A percentile compares a stretch with the other conserved stretches of the same genome.
phyloP scores from a whole-genome alignment of 441 rosid species.

The Populus hybrid region DNA sequence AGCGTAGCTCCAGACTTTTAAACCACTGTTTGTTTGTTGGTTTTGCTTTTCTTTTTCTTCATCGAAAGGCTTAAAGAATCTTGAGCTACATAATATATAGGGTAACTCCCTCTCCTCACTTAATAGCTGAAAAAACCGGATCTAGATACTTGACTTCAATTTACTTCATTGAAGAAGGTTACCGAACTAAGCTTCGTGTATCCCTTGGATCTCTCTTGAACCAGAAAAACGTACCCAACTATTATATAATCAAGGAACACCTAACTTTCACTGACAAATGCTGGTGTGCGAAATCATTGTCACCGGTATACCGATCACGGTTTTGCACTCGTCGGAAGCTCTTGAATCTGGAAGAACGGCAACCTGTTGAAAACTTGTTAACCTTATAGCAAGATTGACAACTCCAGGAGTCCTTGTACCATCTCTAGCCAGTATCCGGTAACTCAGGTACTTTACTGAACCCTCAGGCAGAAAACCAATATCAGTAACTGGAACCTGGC shows the following conservation, averaged over 20 bases:
- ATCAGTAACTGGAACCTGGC: constrained; percentile 48
- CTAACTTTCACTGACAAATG: constrained; percentile 1
- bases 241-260: too few relatives aligned
- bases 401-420: constrained; percentile 50
- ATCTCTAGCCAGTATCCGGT: constrained; percentile 48
- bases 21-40: too few relatives aligned
- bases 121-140: background rate
- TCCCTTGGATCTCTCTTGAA: too few relatives aligned
- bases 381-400: constrained; percentile 41
- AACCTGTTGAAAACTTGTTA: constrained; percentile 20
- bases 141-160: background rate
- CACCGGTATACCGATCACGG: constrained; percentile 49
- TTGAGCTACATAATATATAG: too few relatives aligned
- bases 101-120: background rate
- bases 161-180: too few relatives aligned
- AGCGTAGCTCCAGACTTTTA: too few relatives aligned
- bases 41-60: too few relatives aligned
- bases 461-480: constrained; percentile 33
- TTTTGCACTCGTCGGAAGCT: constrained; percentile 18
- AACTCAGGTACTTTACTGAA: constrained; percentile 40
- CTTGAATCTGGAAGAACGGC: background rate
- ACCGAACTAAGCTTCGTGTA: too few relatives aligned
- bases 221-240: too few relatives aligned
- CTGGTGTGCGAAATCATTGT: background rate
- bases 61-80: too few relatives aligned